These are phyloP conservation scores for Microbotryomycetes sp. DNA, from an alignment of 1,284 basidiomycete species.

Conservation along the genomic window DNA sequence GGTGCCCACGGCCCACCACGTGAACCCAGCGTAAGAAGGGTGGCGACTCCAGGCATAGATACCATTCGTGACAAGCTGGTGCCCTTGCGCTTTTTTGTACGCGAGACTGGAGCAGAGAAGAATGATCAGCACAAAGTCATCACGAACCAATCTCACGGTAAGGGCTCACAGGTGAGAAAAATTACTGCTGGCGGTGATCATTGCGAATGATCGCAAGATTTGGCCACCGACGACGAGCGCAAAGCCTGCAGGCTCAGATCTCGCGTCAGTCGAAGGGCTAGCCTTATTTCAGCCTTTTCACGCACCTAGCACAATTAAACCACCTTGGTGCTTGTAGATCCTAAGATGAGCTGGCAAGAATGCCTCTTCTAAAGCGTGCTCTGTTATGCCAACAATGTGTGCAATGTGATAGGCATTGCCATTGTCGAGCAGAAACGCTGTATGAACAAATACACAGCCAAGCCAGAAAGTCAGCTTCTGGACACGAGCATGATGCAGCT, in stretches of 20 bases:
- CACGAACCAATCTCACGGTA: background rate
- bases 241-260: conserved; percentile 49
- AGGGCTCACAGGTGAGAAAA: conserved; percentile 66
- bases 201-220: conserved; percentile 71
- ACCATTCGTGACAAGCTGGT: conserved; percentile 67
- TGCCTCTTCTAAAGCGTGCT: conserved; percentile 59
- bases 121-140: background rate
- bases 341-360: conserved; percentile 23
- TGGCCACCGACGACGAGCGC: conserved; percentile 64
- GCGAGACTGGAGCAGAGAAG: conserved; percentile 48
- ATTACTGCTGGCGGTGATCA: conserved; percentile 89
- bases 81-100: conserved; percentile 59
- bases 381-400: conserved; percentile 65
- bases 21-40: conserved; percentile 95
- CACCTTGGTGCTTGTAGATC: conserved; percentile 27
- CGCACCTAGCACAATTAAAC: conserved; percentile 28
- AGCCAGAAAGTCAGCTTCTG: background rate
- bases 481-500: background rate
- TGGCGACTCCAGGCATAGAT: conserved; percentile 83
- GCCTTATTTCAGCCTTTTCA: background rate
- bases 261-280: too few species aligned
- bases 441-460: background rate
- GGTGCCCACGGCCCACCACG: conserved; percentile 94
- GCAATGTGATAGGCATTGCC: conserved; percentile 78
- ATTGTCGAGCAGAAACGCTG: conserved; percentile 92